These are phyloP conservation scores for Aureobasidium zeae DNA, from an alignment of 2,329 filamentous ascomycete species.

Conservation along the genomic window DNA sequence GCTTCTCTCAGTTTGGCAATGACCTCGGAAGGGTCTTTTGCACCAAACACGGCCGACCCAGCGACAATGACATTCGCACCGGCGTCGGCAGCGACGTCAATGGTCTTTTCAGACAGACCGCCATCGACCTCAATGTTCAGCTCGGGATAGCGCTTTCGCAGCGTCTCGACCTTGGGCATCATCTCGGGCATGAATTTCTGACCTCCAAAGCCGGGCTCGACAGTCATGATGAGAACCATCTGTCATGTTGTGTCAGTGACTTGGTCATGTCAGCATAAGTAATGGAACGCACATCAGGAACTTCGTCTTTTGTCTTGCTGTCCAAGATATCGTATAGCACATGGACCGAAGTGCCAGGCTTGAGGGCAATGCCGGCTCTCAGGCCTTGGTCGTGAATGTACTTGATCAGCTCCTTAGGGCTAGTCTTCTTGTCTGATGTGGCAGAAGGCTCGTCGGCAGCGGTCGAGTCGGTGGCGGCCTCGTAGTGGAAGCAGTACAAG, in stretches of 20 bases:
- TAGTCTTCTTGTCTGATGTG: conserved; percentile 62
- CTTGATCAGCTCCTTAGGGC: conserved; percentile 71
- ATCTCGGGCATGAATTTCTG: conserved; percentile 98
- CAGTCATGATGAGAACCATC: conserved; percentile 99
- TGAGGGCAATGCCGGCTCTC: conserved; percentile 89
- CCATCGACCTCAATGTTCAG: conserved; percentile 97
- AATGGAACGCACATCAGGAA: conserved; percentile 80
- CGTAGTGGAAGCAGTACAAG: conserved; percentile 99
- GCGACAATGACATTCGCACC: conserved; percentile 98
- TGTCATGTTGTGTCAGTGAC: conserved; percentile 30
- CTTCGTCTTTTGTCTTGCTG: conserved; percentile 59
- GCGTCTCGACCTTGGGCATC: conserved; percentile 80
- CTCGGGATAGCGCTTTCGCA: conserved; percentile 77
- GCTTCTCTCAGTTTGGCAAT: conserved; percentile 71
- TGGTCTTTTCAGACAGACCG: conserved; percentile 76
- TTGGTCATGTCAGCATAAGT: neutral
- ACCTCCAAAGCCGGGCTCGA: conserved; percentile 92
- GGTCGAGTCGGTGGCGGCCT: conserved; percentile 76
- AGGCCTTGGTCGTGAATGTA: conserved; percentile 86
- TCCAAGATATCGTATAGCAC: conserved; percentile 88
- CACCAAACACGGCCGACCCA: conserved; percentile 90
- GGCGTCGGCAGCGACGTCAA: conserved; percentile 87
- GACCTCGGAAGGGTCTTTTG: conserved; percentile 76
- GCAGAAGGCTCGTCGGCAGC: conserved; percentile 71
- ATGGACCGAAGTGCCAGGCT: conserved; percentile 82